Conservation (phyloP, 2,329 filamentous ascomycete genomes). For the Diaporthe nobilis region DNA sequence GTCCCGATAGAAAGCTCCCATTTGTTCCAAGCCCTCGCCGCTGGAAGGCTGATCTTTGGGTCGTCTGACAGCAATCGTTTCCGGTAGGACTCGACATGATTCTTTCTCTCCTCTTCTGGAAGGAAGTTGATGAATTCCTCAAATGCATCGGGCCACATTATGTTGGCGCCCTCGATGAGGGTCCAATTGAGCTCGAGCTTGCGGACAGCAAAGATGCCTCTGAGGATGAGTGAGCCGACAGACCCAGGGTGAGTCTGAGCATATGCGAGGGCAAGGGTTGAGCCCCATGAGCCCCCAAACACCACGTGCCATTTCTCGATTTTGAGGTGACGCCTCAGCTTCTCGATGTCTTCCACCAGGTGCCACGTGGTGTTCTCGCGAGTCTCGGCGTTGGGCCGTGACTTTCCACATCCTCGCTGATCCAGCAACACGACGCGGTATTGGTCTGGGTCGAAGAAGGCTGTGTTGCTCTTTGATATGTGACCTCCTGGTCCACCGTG, state of each 20-base stretch:
- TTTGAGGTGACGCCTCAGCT: slow-evolving; percentile 55
- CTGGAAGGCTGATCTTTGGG: slow-evolving; percentile 8
- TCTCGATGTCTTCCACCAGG: slow-evolving; percentile 61
- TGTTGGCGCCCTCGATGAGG: slow-evolving; percentile 45
- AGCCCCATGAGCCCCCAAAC: slow-evolving; percentile 64
- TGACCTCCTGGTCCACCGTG: slow-evolving; percentile 58
- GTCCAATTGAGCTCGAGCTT: slow-evolving; percentile 52
- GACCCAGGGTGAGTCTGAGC: slow-evolving; percentile 57
- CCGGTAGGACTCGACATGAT: slow-evolving; percentile 41
- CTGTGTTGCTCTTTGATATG: slow-evolving; percentile 51
- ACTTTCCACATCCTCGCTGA: slow-evolving; percentile 61
- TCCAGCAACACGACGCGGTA: slow-evolving; percentile 63
- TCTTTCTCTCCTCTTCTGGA: neutral
- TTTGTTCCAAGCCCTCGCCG: slow-evolving; percentile 29
- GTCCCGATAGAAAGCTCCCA: slow-evolving; percentile 19
- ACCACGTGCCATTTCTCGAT: slow-evolving; percentile 60
- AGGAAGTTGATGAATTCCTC: slow-evolving; percentile 2
- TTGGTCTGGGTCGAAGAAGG: slow-evolving; percentile 58
- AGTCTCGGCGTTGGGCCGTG: slow-evolving; percentile 56
- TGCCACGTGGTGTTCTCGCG: slow-evolving; percentile 61
- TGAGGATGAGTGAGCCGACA: slow-evolving; percentile 56
- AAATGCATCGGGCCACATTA: slow-evolving; percentile 13
- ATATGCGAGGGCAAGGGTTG: slow-evolving; percentile 59
- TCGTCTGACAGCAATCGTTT: slow-evolving; percentile 51
- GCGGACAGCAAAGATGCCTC: slow-evolving; percentile 58